Evolutionary conservation across 2,329 filamentous ascomycete species (phyloP).

Genomic region (Chrysosphaeria jannelii): DNA sequence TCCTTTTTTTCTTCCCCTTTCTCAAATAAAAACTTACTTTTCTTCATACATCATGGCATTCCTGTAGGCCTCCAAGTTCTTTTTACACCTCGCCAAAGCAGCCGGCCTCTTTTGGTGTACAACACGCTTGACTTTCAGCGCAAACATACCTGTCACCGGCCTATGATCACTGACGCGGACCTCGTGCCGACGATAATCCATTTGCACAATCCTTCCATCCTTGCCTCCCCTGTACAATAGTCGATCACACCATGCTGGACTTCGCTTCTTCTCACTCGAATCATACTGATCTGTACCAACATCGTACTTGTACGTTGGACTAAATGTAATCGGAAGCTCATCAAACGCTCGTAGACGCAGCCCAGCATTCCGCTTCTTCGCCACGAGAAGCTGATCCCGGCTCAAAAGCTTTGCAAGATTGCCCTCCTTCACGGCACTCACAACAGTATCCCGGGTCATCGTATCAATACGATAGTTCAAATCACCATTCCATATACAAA

Average conservation of each 20-base stretch:
- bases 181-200: conserved; percentile 72
- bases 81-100: conserved; percentile 43
- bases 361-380: conserved; percentile 61
- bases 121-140: conserved; percentile 59
- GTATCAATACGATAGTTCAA: conserved; percentile 96
- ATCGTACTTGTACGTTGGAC: conserved; percentile 96
- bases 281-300: conserved; percentile 87
- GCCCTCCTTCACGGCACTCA: conserved; percentile 51
- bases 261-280: conserved; percentile 74
- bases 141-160: conserved; percentile 66
- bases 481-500: conserved; percentile 90
- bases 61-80: conserved; percentile 44
- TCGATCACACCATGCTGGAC: conserved; percentile 89
- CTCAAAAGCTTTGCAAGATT: conserved; percentile 72
- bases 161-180: conserved; percentile 76
- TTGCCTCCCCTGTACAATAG: conserved; percentile 35
- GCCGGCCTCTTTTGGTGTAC: conserved; percentile 30
- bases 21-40: too few relatives aligned
- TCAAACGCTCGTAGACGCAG: conserved; percentile 72
- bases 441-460: conserved; percentile 79
- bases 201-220: conserved; percentile 46
- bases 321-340: conserved; percentile 74
- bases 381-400: conserved; percentile 74
- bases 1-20: neutral
- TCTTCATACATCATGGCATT: conserved; percentile 36